Evolutionary conservation across 805 yeast species (phyloP), one percentile per base, ranked within the genome.

Genomic region (Candida ascalaphidarum): DNA sequence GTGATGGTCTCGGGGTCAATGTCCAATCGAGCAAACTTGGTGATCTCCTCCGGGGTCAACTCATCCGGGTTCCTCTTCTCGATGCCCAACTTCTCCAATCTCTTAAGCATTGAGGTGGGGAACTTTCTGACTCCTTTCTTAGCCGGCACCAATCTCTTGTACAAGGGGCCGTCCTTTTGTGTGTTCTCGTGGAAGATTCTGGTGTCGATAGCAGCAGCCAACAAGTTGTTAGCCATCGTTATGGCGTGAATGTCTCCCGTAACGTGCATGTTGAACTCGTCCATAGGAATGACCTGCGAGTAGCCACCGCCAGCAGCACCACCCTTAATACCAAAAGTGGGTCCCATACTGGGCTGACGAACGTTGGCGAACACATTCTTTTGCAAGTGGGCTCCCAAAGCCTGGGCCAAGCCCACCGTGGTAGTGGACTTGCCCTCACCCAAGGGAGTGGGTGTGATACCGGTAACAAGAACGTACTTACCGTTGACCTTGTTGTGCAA

Each of bases 291-390:
- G 18, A 81, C 92, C 56, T 81, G 89, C 17, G 92, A 77, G 50
- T 80, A 81, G 35, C 92, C 92, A 54, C 92, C 89, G 52, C 92
- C 92, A 6, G 92, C 92, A 41, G 92, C 92, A 59, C 92, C 92
- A 57, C 92, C 92, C 54, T 81, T 81, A 41, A 81, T 79, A 60
- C 92, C 92, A 46, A 81, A 81, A 12, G 92, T 81, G 39, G 92
- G 92, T 31, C 92, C 92, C 88, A 81, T 79, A 7, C 86, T 77
- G 15, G 92, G 92, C 52, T 81, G 92, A 65, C 92, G 73, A 29
- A 81, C 92, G 49, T 80, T 81, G 39, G 89, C 92, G 48, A 81
- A 69, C 10, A 79, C 78, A 34, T 78, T 74, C 41, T 71, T 65
- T 29, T 72, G 65, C 52, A 81, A 61, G 46, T 78, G 86, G 21